A percentile compares a stretch with the other conserved stretches of the same genome.
These are phyloP conservation scores for Yamadazyma kanchanaburiensis DNA, from an alignment of 1,139 yeast species.

Conservation along the genomic window DNA sequence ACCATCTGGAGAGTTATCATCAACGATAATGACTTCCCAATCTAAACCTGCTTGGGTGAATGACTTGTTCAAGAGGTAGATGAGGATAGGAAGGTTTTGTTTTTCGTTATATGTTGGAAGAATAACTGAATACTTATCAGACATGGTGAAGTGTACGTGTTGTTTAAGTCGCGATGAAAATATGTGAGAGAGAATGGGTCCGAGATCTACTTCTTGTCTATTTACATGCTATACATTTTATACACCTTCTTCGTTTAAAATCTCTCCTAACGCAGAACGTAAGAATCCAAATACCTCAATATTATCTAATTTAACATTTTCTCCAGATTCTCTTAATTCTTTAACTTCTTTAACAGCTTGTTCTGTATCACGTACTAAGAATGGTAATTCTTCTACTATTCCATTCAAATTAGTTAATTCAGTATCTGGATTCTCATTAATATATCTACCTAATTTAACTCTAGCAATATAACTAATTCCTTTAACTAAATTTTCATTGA, in stretches of 20 bases:
- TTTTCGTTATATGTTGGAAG: constrained; percentile 80
- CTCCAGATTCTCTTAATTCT: constrained; percentile 36
- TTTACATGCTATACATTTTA: no score
- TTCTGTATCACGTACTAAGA: constrained; percentile 40
- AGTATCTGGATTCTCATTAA: constrained; percentile 19
- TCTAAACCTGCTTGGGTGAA: constrained; percentile 56
- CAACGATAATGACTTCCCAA: constrained; percentile 81
- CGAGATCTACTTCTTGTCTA: no score
- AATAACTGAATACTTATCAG: constrained; percentile 68
- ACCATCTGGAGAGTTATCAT: constrained; percentile 81
- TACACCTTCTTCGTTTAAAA: constrained; percentile 10
- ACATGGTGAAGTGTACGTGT: no score
- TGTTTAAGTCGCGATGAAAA: no score
- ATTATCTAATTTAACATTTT: constrained; percentile 29
- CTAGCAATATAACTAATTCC: constrained; percentile 70
- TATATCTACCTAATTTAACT: constrained; percentile 49
- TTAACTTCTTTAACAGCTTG: constrained; percentile 55
- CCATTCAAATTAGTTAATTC: constrained; percentile 37
- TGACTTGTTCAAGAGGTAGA: constrained; percentile 70
- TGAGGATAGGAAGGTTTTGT: constrained; percentile 65
- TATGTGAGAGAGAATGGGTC: no score
- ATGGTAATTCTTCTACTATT: constrained; percentile 41
- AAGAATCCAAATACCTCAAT: constrained; percentile 42
- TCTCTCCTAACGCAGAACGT: constrained; percentile 27
- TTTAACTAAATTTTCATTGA: constrained; percentile 50